These are phyloP conservation scores for Laburnicola sp. DNA, from an alignment of 2,329 filamentous ascomycete species.

Conservation along the genomic window DNA sequence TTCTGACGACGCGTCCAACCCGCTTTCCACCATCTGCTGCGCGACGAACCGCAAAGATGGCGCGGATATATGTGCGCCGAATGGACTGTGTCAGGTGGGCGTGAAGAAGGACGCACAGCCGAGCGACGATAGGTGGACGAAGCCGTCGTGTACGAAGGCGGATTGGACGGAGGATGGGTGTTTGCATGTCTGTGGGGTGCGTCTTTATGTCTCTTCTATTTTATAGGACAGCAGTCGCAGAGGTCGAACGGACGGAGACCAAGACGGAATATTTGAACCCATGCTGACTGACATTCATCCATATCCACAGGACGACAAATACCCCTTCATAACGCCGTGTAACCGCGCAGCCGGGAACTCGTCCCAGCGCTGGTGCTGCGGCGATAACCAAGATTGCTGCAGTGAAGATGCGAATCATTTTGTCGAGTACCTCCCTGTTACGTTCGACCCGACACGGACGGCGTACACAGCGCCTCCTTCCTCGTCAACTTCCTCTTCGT, in stretches of 20 bases:
- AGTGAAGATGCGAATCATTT: neutral
- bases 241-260: neutral
- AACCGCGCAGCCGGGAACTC: conserved; percentile 7
- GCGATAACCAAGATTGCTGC: conserved; percentile 7
- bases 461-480: neutral
- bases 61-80: conserved; percentile 12
- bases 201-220: neutral
- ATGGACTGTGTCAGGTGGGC: conserved; percentile 13
- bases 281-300: neutral
- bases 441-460: conserved; percentile 3
- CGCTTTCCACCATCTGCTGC: conserved; percentile 5
- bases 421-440: conserved; percentile 6
- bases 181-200: conserved; percentile 11
- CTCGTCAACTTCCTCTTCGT: neutral
- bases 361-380: conserved; percentile 11
- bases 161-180: conserved; percentile 10
- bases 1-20: conserved; percentile 1
- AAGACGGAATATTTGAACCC: no score
- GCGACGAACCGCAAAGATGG: conserved; percentile 4
- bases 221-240: neutral
- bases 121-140: conserved; percentile 4
- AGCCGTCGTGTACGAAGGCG: conserved; percentile 10
- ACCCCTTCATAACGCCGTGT: conserved; percentile 8
- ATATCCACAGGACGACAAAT: conserved; percentile 3
- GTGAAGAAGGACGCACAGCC: conserved; percentile 5